Conservation (phyloP, 2,329 filamentous ascomycete genomes). For the Setomelanomma holmii region DNA sequence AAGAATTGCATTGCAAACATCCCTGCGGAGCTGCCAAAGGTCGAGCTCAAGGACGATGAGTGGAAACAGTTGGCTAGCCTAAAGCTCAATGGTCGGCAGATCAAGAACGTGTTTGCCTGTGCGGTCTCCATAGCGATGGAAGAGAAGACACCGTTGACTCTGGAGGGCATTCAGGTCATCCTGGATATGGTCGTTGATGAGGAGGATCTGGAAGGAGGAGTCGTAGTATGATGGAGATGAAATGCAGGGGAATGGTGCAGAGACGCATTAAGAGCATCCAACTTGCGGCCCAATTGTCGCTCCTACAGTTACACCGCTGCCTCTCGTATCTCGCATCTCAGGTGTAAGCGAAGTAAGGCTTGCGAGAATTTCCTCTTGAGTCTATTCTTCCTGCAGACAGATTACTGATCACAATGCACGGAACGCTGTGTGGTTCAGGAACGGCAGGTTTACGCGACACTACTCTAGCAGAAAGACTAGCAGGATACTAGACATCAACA, state of each 20-base stretch:
- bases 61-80: slow-evolving; percentile 37
- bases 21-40: slow-evolving; percentile 7
- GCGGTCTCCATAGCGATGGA: slow-evolving; percentile 13
- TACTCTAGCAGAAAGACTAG: not conserved
- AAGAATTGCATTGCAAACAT: slow-evolving; percentile 28
- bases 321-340: not conserved
- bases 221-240: not conserved
- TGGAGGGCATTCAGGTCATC: slow-evolving; percentile 9
- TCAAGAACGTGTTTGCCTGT: slow-evolving; percentile 48
- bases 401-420: not conserved
- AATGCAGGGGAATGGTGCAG: not conserved
- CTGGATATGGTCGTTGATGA: slow-evolving; percentile 14
- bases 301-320: not conserved
- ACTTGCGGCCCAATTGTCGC: not conserved
- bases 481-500: not conserved
- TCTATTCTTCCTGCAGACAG: not conserved
- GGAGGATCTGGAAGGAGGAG: not conserved
- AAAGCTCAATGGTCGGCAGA: slow-evolving; percentile 50
- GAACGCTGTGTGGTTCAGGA: not conserved
- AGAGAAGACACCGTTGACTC: slow-evolving; percentile 12
- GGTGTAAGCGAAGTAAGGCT: not conserved
- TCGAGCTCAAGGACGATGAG: slow-evolving; percentile 37
- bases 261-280: not conserved
- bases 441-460: not conserved
- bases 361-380: not conserved